Evolutionary conservation across 305 asterid species (phyloP).

Genomic region (Solanum hybrid): DNA sequence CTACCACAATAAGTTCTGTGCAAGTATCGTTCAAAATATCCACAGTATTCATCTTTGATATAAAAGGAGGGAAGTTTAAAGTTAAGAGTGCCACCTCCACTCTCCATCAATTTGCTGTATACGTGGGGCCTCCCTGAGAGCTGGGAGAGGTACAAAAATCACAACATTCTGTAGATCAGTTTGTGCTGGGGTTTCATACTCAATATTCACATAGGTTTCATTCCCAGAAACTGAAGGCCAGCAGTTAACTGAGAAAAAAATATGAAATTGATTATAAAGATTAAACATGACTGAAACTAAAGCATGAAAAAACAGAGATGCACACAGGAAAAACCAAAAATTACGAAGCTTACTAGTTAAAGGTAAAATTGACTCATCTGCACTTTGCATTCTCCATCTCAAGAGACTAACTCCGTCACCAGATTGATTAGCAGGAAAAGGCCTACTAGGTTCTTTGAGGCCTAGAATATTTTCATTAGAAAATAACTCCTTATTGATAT

Average conservation of each 20-base stretch:
- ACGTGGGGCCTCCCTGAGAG: constrained; percentile 69
- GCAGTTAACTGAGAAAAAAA: constrained; percentile 55
- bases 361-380: constrained; percentile 74
- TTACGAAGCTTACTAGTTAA: constrained; percentile 50
- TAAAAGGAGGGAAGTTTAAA: background rate
- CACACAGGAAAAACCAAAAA: background rate
- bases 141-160: constrained; percentile 83
- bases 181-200: constrained; percentile 65
- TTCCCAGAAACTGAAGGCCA: constrained; percentile 89
- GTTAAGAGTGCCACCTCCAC: constrained; percentile 49
- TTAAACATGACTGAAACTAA: background rate
- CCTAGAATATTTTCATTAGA: constrained; percentile 63
- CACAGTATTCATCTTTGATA: background rate
- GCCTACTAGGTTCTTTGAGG: constrained; percentile 61
- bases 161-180: constrained; percentile 75
- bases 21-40: background rate
- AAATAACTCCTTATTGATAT: constrained; percentile 70
- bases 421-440: constrained; percentile 65
- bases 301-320: background rate
- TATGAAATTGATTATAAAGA: background rate
- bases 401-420: constrained; percentile 71
- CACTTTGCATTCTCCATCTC: constrained; percentile 89
- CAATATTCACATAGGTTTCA: constrained; percentile 73
- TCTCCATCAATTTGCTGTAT: constrained; percentile 84
- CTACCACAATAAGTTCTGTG: background rate